A percentile compares a stretch with the other conserved stretches of the same genome.
These are phyloP conservation scores for Euphorbia schlechtendalii DNA, from an alignment of 441 rosid genomes.

Conservation along the genomic window DNA sequence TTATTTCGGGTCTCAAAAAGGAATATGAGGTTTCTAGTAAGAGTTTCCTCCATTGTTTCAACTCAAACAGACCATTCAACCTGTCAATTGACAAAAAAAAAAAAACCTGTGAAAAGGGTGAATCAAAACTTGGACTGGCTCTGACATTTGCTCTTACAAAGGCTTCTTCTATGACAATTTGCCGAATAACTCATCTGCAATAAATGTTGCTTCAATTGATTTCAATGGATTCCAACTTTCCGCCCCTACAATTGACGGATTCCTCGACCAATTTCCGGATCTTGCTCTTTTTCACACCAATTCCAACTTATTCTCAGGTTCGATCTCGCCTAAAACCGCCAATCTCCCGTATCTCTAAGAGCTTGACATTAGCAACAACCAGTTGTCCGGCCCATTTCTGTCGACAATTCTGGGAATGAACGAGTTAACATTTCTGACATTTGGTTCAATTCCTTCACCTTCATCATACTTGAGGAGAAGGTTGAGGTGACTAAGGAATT, in stretches of 20 bases:
- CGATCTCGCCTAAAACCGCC: conserved; percentile 48
- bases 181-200: conserved; percentile 67
- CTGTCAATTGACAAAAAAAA: no score
- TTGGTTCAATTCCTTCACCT: conserved; percentile 56
- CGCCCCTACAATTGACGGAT: conserved; percentile 66
- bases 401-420: conserved; percentile 51
- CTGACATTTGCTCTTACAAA: conserved; percentile 64
- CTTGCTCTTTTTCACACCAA: conserved; percentile 78
- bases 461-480: no score
- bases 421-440: conserved; percentile 57
- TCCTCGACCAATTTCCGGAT: conserved; percentile 63
- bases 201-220: conserved; percentile 58
- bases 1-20: no score
- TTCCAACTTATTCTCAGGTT: no score
- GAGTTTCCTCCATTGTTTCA: no score
- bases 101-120: no score
- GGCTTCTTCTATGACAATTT: conserved; percentile 78
- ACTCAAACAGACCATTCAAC: no score
- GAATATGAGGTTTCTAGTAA: no score
- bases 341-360: conserved; percentile 71
- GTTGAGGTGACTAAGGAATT: no score
- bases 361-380: conserved; percentile 77
- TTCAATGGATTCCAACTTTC: conserved; percentile 65
- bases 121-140: conserved; percentile 65
- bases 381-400: conserved; percentile 72